Percentiles rank a stretch among this genome's conserved stretches.
phyloP scores from a whole-genome alignment of 192 early-diverging fungal species.

The Allomyces arbusculus region DNA sequence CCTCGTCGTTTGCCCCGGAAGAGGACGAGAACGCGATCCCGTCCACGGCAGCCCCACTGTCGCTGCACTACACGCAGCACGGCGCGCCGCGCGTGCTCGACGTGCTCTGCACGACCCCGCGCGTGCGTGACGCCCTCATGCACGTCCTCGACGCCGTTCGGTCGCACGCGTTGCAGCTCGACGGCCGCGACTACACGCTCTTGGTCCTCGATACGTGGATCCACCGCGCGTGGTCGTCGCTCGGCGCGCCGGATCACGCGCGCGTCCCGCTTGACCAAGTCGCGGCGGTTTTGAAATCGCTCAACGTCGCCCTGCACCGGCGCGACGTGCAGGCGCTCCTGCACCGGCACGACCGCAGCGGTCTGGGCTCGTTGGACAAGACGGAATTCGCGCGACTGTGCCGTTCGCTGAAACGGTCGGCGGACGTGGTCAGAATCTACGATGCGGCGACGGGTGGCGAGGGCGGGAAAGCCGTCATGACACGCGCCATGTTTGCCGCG shows the following conservation, averaged over 20 bases:
- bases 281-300: background rate
- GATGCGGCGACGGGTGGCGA: too few species aligned
- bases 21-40: too few species aligned
- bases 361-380: too few species aligned
- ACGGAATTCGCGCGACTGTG: too few species aligned
- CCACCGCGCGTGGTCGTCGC: background rate
- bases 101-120: background rate
- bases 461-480: too few species aligned
- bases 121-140: background rate
- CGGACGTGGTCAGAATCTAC: too few species aligned
- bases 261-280: background rate
- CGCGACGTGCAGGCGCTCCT: too few species aligned
- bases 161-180: background rate
- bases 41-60: background rate
- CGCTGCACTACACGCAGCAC: background rate
- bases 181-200: background rate
- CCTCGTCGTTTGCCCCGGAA: too few species aligned
- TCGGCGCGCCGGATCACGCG: too few species aligned
- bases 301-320: background rate
- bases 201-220: background rate
- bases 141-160: background rate
- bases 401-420: too few species aligned
- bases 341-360: too few species aligned
- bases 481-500: too few species aligned
- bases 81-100: background rate